Conservation (phyloP, 257 asterid species). For the Salvia splendens region DNA sequence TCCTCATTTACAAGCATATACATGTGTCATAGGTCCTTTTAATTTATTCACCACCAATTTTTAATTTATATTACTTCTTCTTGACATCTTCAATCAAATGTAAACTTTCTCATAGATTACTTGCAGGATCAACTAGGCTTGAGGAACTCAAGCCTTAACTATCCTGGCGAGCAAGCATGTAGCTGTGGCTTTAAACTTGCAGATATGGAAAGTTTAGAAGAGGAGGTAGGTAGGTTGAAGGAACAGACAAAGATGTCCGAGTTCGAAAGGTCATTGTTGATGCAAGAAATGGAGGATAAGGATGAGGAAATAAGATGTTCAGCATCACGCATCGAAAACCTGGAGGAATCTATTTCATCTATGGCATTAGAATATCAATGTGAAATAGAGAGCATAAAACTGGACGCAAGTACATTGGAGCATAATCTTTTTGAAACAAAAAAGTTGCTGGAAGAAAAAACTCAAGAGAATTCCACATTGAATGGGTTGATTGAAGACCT, state of each 20-base stretch:
- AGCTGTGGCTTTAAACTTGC: constrained; percentile 55
- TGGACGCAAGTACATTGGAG: constrained; percentile 62
- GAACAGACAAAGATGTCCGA: constrained; percentile 53
- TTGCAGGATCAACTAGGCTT: constrained; percentile 83
- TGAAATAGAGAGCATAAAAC: constrained; percentile 82
- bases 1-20: neutral
- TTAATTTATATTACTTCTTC: neutral
- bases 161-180: constrained; percentile 51
- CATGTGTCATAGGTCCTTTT: neutral
- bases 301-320: constrained; percentile 48
- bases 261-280: constrained; percentile 48
- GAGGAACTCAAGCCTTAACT: constrained; percentile 55
- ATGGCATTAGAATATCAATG: constrained; percentile 81
- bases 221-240: constrained; percentile 54
- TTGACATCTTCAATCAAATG: constrained; percentile 29
- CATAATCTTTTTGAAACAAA: constrained; percentile 56
- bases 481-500: constrained; percentile 58
- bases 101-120: constrained; percentile 61
- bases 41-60: neutral
- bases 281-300: constrained; percentile 60
- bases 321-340: constrained; percentile 46
- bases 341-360: constrained; percentile 75
- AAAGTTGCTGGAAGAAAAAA: constrained; percentile 54
- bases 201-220: constrained; percentile 46
- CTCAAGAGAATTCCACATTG: constrained; percentile 49